These are phyloP conservation scores for Claviceps sp. DNA, from an alignment of 2,329 filamentous ascomycete genomes.

Conservation along the genomic window DNA sequence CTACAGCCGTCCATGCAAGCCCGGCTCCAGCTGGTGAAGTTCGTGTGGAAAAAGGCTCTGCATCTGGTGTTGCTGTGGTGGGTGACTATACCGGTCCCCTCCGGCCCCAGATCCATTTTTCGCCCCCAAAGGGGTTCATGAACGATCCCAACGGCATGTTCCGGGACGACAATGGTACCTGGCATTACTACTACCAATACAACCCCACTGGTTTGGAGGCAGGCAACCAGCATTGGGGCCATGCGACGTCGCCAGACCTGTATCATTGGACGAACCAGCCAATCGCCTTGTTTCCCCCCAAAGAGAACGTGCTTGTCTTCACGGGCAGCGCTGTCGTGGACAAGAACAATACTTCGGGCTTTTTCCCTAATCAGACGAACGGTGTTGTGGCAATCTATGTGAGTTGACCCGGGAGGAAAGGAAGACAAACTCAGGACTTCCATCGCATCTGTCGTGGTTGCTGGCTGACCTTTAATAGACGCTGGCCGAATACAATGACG, in stretches of 20 bases:
- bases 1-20: neutral
- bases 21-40: neutral
- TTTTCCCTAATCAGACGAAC: constrained; percentile 46
- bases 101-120: constrained; percentile 6
- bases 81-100: constrained; percentile 12
- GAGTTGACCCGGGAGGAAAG: constrained; percentile 2
- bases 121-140: constrained; percentile 4
- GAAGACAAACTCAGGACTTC: no score
- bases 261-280: constrained; percentile 53
- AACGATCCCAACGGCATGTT: constrained; percentile 21
- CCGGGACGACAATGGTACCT: constrained; percentile 40
- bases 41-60: constrained; percentile 6
- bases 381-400: constrained; percentile 42
- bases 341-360: constrained; percentile 50
- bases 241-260: constrained; percentile 47
- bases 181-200: constrained; percentile 55
- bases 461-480: constrained; percentile 10
- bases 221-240: constrained; percentile 54
- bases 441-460: constrained; percentile 2
- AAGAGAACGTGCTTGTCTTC: constrained; percentile 31
- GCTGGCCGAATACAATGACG: constrained; percentile 7
- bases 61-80: constrained; percentile 11
- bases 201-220: constrained; percentile 25
- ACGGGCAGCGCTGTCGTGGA: constrained; percentile 46
- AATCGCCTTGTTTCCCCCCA: constrained; percentile 42